phyloP scores from a whole-genome alignment of 2,329 filamentous ascomycete species.

The Stagonosporopsis chrysanthemi region DNA sequence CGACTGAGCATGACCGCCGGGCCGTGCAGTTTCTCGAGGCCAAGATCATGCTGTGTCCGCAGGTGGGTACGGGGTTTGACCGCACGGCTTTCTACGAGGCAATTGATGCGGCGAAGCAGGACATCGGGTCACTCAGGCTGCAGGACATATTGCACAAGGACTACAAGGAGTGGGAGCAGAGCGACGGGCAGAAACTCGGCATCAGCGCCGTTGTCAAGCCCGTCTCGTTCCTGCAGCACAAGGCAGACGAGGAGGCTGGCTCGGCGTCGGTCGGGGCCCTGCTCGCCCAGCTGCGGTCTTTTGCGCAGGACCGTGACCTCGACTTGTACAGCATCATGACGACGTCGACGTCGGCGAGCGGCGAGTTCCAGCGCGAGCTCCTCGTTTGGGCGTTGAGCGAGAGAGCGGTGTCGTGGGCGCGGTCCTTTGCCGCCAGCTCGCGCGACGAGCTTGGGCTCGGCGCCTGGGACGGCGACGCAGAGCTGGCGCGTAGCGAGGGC shows the following conservation, averaged over 20 bases:
- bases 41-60: conserved; percentile 54
- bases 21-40: conserved; percentile 68
- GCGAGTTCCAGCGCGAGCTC: conserved; percentile 70
- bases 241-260: conserved; percentile 56
- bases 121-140: conserved; percentile 67
- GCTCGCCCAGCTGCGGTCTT: conserved; percentile 58
- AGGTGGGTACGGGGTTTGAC: conserved; percentile 57
- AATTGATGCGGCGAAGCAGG: conserved; percentile 70
- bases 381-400: conserved; percentile 69
- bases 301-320: conserved; percentile 65
- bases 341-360: conserved; percentile 61
- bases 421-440: conserved; percentile 61
- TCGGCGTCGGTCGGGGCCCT: conserved; percentile 51
- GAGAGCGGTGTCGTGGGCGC: conserved; percentile 59
- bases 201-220: conserved; percentile 70
- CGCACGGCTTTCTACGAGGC: conserved; percentile 65
- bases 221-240: conserved; percentile 66
- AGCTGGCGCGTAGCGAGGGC: conserved; percentile 46
- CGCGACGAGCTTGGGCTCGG: conserved; percentile 63
- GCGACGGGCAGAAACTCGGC: conserved; percentile 63
- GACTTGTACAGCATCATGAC: conserved; percentile 75
- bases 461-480: conserved; percentile 60
- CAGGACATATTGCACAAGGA: conserved; percentile 79
- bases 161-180: conserved; percentile 78
- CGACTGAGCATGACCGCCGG: conserved; percentile 66